Evolutionary conservation across 495 filamentous ascomycete genomes (phyloP).

Genomic region (Hypomontagnella submonticulosa): DNA sequence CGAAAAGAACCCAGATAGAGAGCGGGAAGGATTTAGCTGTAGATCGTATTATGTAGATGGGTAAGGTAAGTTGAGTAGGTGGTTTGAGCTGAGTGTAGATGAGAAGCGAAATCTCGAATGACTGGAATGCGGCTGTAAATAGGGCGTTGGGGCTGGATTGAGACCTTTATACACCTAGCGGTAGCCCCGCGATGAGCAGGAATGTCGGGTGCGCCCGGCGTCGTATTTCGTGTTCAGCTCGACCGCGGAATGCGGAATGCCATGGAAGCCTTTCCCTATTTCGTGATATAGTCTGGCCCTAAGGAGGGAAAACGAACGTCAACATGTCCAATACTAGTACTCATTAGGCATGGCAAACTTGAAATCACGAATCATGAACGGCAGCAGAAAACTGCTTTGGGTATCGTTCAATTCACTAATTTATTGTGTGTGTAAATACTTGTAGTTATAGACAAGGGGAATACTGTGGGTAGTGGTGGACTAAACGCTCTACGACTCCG

Average conservation of each 20-base stretch:
- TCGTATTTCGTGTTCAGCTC: constrained; percentile 22
- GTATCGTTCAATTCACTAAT: constrained; percentile 9
- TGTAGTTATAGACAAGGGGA: constrained; percentile 30
- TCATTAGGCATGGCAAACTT: background rate
- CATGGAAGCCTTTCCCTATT: background rate
- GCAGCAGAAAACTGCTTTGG: background rate
- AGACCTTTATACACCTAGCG: background rate
- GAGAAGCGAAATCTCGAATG: background rate
- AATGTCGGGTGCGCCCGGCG: constrained; percentile 1
- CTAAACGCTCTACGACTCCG: constrained; percentile 19
- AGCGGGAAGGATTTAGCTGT: too few relatives aligned
- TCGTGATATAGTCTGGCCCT: background rate
- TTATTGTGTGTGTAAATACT: constrained; percentile 9
- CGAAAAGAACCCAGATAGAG: too few relatives aligned
- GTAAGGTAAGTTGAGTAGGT: background rate
- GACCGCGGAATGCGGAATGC: constrained; percentile 1
- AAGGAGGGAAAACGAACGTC: constrained; percentile 2
- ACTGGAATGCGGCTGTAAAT: constrained; percentile 17
- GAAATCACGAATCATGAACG: constrained; percentile 1
- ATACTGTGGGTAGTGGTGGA: constrained; percentile 10
- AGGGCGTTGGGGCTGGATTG: constrained; percentile 6
- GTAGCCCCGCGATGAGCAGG: constrained; percentile 1
- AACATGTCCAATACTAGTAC: constrained; percentile 5
- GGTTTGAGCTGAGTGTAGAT: background rate
- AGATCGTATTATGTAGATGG: too few relatives aligned